A percentile compares a stretch with the other conserved stretches of the same genome.
These are phyloP conservation scores for Patellaria atrata DNA, from an alignment of 495 filamentous ascomycete species.

Conservation along the genomic window DNA sequence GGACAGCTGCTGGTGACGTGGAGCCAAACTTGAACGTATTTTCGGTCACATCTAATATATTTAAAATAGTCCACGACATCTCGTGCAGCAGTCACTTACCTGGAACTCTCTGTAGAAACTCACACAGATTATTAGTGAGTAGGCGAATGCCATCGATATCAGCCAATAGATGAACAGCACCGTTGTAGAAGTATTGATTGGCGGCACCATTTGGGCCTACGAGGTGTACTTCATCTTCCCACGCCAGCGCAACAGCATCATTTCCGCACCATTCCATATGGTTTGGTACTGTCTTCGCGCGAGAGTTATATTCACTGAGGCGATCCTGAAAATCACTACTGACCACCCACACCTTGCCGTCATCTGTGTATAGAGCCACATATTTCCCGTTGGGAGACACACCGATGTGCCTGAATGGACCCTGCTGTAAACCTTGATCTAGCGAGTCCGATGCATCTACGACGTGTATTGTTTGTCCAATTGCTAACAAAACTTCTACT, in stretches of 20 bases:
- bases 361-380: conserved; percentile 69
- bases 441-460: conserved; percentile 81
- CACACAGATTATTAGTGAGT: conserved; percentile 80
- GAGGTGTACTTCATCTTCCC: conserved; percentile 97
- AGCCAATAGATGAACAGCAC: conserved; percentile 73
- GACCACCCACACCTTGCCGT: conserved; percentile 84
- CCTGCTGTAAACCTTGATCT: conserved; percentile 77
- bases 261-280: conserved; percentile 94
- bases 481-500: conserved; percentile 83
- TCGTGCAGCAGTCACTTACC: conserved; percentile 23
- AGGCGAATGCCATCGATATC: conserved; percentile 81
- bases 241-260: conserved; percentile 82
- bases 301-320: conserved; percentile 81
- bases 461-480: conserved; percentile 69
- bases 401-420: conserved; percentile 78
- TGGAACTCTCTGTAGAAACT: conserved; percentile 88
- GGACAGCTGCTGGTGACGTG: conserved; percentile 70
- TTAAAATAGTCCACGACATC: not conserved
- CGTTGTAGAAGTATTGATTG: conserved; percentile 72
- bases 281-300: conserved; percentile 69
- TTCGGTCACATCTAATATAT: conserved; percentile 51
- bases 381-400: conserved; percentile 85
- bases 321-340: conserved; percentile 87
- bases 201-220: conserved; percentile 71
- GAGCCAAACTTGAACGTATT: conserved; percentile 82